Conservation (phyloP, 169 alveolate species). For the Babesia bigemina region DNA sequence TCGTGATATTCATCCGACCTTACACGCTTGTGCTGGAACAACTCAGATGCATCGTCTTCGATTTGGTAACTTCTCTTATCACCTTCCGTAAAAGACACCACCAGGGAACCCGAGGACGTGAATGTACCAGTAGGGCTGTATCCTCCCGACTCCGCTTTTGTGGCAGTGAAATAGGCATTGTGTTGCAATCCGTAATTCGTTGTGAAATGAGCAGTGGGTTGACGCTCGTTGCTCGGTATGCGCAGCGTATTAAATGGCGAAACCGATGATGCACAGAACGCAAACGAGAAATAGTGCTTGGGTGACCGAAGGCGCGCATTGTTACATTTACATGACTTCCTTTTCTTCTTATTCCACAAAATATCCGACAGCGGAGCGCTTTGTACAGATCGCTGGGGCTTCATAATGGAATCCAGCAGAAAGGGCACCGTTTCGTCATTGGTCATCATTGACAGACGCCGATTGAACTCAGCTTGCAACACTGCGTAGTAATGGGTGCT, state of each 20-base stretch:
- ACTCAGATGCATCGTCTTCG: too few species aligned
- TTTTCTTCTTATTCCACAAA: background rate
- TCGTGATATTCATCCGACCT: too few species aligned
- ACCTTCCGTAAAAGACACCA: too few species aligned
- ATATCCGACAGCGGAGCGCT: too few species aligned
- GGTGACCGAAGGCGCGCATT: background rate
- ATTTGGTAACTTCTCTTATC: too few species aligned
- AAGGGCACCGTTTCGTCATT: background rate
- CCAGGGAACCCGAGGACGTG: too few species aligned
- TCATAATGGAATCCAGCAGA: conserved; percentile 18
- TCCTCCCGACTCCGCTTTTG: too few species aligned
- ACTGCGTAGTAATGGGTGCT: background rate
- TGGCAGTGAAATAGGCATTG: too few species aligned
- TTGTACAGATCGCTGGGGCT: conserved; percentile 5
- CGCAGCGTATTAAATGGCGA: conserved; percentile 9
- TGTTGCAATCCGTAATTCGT: too few species aligned
- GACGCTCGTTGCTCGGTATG: background rate
- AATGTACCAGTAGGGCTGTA: too few species aligned
- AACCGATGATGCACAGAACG: background rate
- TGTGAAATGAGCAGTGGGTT: too few species aligned
- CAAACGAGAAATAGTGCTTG: conserved; percentile 1
- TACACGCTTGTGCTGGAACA: too few species aligned
- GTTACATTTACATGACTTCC: background rate
- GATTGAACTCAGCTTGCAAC: conserved; percentile 5
- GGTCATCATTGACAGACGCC: conserved; percentile 11